A percentile compares a stretch with the other conserved stretches of the same genome.
Conservation (phyloP, 345 rosid species). For the Dipteronia dyeriana region DNA sequence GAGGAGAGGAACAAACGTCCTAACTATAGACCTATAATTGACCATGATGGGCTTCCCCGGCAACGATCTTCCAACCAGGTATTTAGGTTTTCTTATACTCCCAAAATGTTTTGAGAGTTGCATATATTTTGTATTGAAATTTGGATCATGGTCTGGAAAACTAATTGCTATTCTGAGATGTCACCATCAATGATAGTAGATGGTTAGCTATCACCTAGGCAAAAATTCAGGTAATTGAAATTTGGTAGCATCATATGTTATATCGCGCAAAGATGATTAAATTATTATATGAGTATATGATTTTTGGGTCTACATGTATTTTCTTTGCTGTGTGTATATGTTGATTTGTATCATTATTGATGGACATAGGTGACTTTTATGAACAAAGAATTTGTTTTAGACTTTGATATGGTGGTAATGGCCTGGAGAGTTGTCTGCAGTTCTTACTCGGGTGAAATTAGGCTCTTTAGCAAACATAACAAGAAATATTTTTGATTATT, state of each 20-base stretch:
- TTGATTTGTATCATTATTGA: not conserved
- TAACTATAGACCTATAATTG: slow-evolving; percentile 71
- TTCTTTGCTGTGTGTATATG: not conserved
- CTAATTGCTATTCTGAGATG: no score
- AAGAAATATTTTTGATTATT: slow-evolving; percentile 7
- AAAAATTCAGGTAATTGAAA: no score
- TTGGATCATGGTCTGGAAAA: no score
- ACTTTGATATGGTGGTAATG: not conserved
- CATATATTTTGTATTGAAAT: no score
- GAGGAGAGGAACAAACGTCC: slow-evolving; percentile 66
- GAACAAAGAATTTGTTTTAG: not conserved
- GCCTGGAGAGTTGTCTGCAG: not conserved
- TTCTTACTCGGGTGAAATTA: not conserved
- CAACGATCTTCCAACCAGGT: slow-evolving; percentile 58
- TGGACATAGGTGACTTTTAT: not conserved
- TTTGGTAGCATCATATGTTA: not conserved
- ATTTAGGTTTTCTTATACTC: slow-evolving; percentile 15
- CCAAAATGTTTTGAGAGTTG: no score
- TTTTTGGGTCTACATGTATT: not conserved
- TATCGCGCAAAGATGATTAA: not conserved
- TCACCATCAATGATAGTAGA: no score
- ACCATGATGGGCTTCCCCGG: slow-evolving; percentile 89
- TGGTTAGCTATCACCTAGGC: no score
- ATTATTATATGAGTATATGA: not conserved
- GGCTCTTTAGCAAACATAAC: not conserved